Base-by-base conservation (phyloP, 768 basidiomycete species). In the Phanerochaete carnosa region DNA sequence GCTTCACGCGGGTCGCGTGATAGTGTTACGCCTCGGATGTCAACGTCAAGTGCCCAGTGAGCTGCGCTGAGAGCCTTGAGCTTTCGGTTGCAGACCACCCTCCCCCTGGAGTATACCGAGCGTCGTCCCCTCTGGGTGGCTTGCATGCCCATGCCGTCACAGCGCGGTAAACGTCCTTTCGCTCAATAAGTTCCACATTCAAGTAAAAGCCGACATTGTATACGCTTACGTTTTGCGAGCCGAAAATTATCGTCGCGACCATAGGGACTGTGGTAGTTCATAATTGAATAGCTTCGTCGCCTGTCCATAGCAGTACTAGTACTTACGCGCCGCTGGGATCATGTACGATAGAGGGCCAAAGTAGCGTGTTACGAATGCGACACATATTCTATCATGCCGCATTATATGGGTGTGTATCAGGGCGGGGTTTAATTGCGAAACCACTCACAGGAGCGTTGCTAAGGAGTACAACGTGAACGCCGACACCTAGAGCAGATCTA, bases 311-410 rank as follows among this genome's bases (percentile, higher is more conserved):
- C 16, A n/a, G 4, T 29, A 19, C 12, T 13, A 51, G 45, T 1
- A 64, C 81, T 66, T 60, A 85, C 84, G 62, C 15, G 79, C 73
- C 30, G 84, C 84, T 55, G 81, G 79, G 15, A 81, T 69, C 73
- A 85, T 76, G 65, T 79, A 81, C 12, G 33, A 78, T 65, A 77
- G 78, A 2, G 72, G 62, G 22, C 66, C 63, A 13, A 28, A 7
- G 19, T 56, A 56, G 6, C 59, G 45, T 32, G 45, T 53, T n/a
- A 67, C 30, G 46, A 63, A 64, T 49, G 63, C 50, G 15, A 67
- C 51, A 50, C 62, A 67, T 9, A 55, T 59, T 4, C 68, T 69
- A 49, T 37, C 9, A 9, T n/a, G n/a, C n/a, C n/a, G n/a, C n/a
- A n/a, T n/a, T n/a, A n/a, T n/a, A n/a, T n/a, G n/a, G n/a, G n/a